Conservation (phyloP, 352 stramenopile species). For the Globisporangium ultimum region DNA sequence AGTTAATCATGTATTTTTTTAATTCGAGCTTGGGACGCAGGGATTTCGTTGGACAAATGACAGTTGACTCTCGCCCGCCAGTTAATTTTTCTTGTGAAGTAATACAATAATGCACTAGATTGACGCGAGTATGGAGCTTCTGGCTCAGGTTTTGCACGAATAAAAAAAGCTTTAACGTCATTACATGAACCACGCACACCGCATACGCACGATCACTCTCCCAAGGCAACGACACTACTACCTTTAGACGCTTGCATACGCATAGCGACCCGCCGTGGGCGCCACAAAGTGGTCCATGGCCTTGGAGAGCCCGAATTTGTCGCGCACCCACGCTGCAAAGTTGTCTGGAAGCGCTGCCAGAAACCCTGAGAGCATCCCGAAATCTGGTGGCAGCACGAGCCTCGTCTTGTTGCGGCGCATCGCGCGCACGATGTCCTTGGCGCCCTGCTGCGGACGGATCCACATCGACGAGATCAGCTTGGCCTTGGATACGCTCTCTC, state of each 20-base stretch:
- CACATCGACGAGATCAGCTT: slow-evolving; percentile 8
- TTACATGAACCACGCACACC: neutral
- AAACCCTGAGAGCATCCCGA: slow-evolving; percentile 9
- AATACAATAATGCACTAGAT: no score
- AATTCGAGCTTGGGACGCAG: no score
- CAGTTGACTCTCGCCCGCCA: no score
- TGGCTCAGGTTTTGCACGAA: no score
- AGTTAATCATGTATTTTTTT: no score
- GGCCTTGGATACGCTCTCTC: neutral
- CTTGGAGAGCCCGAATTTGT: slow-evolving; percentile 13
- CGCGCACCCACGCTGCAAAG: slow-evolving; percentile 11
- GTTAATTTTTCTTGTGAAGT: no score
- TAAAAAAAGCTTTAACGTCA: no score
- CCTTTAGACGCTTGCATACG: neutral
- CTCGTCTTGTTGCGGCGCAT: slow-evolving; percentile 9
- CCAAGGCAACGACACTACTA: no score
- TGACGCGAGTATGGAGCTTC: no score
- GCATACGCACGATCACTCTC: neutral
- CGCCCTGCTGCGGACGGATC: slow-evolving; percentile 12
- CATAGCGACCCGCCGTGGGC: slow-evolving; percentile 3
- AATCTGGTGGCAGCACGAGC: slow-evolving; percentile 16
- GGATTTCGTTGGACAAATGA: no score
- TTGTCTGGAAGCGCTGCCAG: slow-evolving; percentile 4
- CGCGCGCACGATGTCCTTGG: slow-evolving; percentile 15
- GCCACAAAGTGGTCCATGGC: slow-evolving; percentile 12